Evolutionary conservation across 208 protist genomes (phyloP), one percentile per base, ranked within the genome.

Genomic region (Leishmania aethiopica): DNA sequence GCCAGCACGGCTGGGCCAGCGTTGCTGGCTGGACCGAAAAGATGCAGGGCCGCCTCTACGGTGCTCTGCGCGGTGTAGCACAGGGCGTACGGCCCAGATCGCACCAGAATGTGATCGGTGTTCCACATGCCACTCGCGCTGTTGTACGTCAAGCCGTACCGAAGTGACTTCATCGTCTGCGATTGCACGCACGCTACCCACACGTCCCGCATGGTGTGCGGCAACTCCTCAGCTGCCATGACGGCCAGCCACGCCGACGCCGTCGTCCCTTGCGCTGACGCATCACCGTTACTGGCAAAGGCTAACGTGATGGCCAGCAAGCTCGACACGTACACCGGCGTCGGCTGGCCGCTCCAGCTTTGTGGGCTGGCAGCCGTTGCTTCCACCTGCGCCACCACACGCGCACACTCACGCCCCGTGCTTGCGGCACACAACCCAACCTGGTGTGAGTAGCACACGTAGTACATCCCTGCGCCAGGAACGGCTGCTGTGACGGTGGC

Each of bases 371-470:
- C 78, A 40, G 80, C 77, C 0, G 90, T 83, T 35, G 93, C 91
- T 37, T 79, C 69, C n/a, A 98, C 84, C 8, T 62, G 79, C 3
- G 89, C 95, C 55, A 98, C 89, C 22, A 96, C 86, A 3, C 95
- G 88, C 32, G 95, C 93, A 86, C 93, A 96, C 62, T 97, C 91
- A 25, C 85, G 72, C 17, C 67, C 80, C 17, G 66, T 77, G 37
- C 42, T 77, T 15, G 81, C 67, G 32, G 77, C 86, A 79, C 92
- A 96, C 19, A 49, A n/a, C 22, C 71, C 90, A 0, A n/a, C 42
- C 57, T 85, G 86, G 71, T 95, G 85, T 15, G 92, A 91, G 88
- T 96, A 96, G 82, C 95, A 98, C 42, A 96, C 82, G 71, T 94
- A 92, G 88, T 94, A 98, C 37, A 72, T 89, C 7, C 92, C 93